Evolutionary conservation across 1,139 yeast genomes (phyloP), one percentile per base, ranked within the genome.

Genomic region (Debaryomyces fabryi): DNA sequence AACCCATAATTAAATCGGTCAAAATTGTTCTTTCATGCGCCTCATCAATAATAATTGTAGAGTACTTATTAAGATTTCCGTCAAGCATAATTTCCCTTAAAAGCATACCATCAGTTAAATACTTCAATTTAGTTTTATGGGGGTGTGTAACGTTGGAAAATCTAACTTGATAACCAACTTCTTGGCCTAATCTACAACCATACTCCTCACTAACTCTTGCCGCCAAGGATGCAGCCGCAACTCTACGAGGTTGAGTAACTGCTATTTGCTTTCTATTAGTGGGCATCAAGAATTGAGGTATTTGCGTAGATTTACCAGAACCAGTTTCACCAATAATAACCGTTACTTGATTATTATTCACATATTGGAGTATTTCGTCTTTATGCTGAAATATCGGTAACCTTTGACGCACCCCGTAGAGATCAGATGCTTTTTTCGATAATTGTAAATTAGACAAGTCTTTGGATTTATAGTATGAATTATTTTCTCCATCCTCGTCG

Each of bases 281-380:
- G 0, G 79, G 77, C 71, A 86, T 76, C 33, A 93, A 67, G 59
- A 93, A 90, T 61, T 93, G 99, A 0, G 99, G 99, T 24, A 93
- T 88, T 68, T 93, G 99, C 0, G 99, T 93, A 3, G 99, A 93
- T 64, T 93, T 93, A 72, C 99, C 99, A 6, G 97, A 90, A 67
- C 99, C 99, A 0, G 99, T 93, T 58, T 93, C 98, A 67, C 99
- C 99, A 62, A 93, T 87, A 10, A 93, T 74, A 4, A 93, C 83
- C 0, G 92, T 83, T 4, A 90, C 96, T 52, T 79, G 85, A 58
- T 86, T 81, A 9, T 70, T 56, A 9, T 66, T 51, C 2, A 93
- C 65, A 54, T 83, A 81, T 12, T 78, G 71, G 51, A 87, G 61
- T 23, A 93, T 80, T 48, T 81, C 79, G 41, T 80, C 82, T 58